Base-by-base conservation (phyloP, 768 basidiomycete genomes). In the Leccinellum rugosiceps region DNA sequence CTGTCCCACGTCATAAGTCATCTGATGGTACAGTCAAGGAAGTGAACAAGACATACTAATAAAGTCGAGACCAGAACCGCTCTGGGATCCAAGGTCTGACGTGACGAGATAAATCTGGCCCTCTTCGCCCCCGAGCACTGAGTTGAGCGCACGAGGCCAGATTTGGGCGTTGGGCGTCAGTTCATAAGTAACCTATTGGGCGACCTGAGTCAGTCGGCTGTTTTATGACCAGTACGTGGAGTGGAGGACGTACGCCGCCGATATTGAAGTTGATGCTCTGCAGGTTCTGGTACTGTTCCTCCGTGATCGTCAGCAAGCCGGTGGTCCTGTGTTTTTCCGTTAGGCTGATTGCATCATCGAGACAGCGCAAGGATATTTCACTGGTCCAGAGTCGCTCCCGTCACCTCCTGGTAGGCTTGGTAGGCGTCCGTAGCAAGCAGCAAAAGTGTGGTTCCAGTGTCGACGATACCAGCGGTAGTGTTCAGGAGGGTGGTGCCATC, bases 101-200 rank as follows among this genome's bases (percentile, higher is more conserved):
- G 77, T 72, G 64, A 86, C 76, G 58, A 85, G 75, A 61, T 86
- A 87, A 60, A 87, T 86, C 55, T 70, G 68, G 62, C 67, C 63
- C 6, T 71, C 60, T 30, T 72, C 1, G 45, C 88, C 88, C 56
- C 85, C 85, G 15, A 90, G 77, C 32, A 72, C 70, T 15, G 73
- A 68, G 73, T 89, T 88, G 58, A 83, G 74, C 4, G 75, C 64
- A 48, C 83, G 81, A 1, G 86, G 86, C 84, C 86, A 88, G 60
- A 85, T 82, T 76, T 90, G 87, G 6, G 83, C 86, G 62, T 87
- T 84, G 17, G 82, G 66, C 2, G 81, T 83, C 55, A 88, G 61
- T 68, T 82, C 81, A 62, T 77, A 85, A 9, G 77, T 78, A 15
- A 71, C 71, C 80, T 83, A 58, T 45, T 48, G 7, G 35, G 32